A percentile compares a stretch with the other conserved stretches of the same genome.
phyloP scores from a whole-genome alignment of 441 rosid species.

The Pelargonium citronellum region DNA sequence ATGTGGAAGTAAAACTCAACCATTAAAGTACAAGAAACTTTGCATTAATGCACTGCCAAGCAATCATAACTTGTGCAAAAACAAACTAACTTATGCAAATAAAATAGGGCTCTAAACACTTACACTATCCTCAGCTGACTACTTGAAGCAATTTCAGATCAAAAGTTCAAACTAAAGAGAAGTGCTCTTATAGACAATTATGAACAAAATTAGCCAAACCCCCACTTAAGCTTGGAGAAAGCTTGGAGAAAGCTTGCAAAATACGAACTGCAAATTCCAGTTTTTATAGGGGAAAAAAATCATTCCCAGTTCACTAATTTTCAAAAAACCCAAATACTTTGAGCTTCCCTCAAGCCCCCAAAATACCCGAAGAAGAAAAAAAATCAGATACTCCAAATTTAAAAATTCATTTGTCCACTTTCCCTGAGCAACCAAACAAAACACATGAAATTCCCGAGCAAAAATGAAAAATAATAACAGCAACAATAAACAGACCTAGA shows the following conservation, averaged over 20 bases:
- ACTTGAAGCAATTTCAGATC: background rate
- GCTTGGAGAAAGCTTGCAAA: no score
- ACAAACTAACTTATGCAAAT: background rate
- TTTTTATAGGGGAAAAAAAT: background rate
- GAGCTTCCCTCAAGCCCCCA: background rate
- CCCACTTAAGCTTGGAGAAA: background rate
- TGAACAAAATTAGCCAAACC: background rate
- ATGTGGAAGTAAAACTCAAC: no score
- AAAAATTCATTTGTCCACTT: background rate
- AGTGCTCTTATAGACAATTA: background rate
- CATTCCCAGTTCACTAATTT: background rate
- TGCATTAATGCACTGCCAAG: no score
- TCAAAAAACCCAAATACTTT: background rate
- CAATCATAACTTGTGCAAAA: no score
- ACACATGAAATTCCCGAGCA: background rate
- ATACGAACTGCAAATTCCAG: no score
- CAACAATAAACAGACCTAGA: background rate
- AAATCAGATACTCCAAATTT: no score
- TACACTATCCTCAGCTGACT: background rate
- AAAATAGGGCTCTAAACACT: background rate
- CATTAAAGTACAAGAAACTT: no score
- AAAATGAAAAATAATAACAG: no score
- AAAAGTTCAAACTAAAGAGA: background rate
- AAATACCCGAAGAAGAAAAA: no score
- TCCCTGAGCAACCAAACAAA: background rate